phyloP scores from a whole-genome alignment of 1,284 basidiomycete genomes.

The Flammula alnicola region DNA sequence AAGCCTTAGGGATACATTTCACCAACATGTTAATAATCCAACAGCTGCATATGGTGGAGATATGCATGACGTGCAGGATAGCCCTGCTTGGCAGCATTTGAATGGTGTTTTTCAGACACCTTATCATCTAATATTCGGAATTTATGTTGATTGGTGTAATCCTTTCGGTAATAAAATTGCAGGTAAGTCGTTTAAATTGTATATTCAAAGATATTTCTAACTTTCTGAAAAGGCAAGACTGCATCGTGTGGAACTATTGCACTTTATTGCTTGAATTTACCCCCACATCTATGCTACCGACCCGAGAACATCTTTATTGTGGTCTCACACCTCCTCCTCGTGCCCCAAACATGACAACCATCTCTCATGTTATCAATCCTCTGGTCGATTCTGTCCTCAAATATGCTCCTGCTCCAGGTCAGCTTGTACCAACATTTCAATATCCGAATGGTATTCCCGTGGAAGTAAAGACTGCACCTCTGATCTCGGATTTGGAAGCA shows the following conservation, averaged over 20 bases:
- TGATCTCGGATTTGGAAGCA: constrained; percentile 35
- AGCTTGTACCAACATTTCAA: constrained; percentile 19
- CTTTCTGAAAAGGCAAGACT: constrained; percentile 5
- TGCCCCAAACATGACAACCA: constrained; percentile 18
- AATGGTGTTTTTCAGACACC: constrained; percentile 3
- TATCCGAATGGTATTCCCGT: constrained; percentile 28
- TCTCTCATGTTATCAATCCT: constrained; percentile 17
- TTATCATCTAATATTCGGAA: constrained; percentile 30
- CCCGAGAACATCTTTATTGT: constrained; percentile 25
- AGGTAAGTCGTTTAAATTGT: constrained; percentile 22
- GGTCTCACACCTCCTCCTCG: constrained; percentile 23
- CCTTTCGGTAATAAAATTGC: constrained; percentile 27
- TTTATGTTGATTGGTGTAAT: constrained; percentile 43
- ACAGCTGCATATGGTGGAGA: no score
- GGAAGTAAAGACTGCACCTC: no score
- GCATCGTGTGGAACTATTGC: constrained; percentile 16
- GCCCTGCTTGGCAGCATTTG: no score
- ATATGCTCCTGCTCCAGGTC: constrained; percentile 18
- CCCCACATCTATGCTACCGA: constrained; percentile 15
- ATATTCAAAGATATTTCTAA: no score
- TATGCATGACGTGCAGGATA: no score
- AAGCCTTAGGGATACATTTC: no score
- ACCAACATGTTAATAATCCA: no score
- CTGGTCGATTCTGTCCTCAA: constrained; percentile 16
- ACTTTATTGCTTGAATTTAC: constrained; percentile 25